These are phyloP conservation scores for Pseudovirgaria hyperparasitica DNA, from an alignment of 2,329 filamentous ascomycete species.

Conservation along the genomic window DNA sequence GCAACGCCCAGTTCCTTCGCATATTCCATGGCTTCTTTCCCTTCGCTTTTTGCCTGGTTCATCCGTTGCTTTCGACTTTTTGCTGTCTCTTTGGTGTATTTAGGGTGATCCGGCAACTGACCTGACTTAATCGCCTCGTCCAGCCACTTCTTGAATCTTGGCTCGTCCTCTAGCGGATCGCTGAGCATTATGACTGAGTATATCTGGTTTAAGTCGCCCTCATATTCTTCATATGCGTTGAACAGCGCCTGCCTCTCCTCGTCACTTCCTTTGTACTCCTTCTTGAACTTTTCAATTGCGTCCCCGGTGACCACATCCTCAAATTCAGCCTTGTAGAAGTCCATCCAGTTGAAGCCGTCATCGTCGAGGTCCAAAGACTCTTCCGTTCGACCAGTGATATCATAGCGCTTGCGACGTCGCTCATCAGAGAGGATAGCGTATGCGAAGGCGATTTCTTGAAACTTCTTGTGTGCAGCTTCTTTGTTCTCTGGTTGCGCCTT, in stretches of 20 bases:
- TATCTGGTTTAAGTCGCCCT: constrained; percentile 64
- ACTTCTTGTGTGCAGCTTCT: constrained; percentile 61
- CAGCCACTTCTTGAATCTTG: constrained; percentile 69
- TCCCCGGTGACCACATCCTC: constrained; percentile 61
- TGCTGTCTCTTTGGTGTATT: constrained; percentile 59
- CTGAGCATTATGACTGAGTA: constrained; percentile 83
- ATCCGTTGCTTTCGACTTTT: constrained; percentile 25
- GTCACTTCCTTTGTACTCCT: constrained; percentile 70
- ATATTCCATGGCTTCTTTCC: constrained; percentile 58
- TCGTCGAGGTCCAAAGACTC: constrained; percentile 62
- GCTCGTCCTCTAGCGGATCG: constrained; percentile 71
- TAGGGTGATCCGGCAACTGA: constrained; percentile 52
- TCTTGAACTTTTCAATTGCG: constrained; percentile 62
- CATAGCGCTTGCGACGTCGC: constrained; percentile 70
- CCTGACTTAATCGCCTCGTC: constrained; percentile 62
- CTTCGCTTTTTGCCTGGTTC: constrained; percentile 53
- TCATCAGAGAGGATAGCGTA: constrained; percentile 86
- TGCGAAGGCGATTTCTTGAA: constrained; percentile 86
- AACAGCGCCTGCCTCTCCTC: constrained; percentile 75
- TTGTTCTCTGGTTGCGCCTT: constrained; percentile 60
- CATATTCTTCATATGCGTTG: constrained; percentile 55
- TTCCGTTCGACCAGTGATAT: constrained; percentile 77
- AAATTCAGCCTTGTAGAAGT: constrained; percentile 80
- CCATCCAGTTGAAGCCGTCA: constrained; percentile 73
- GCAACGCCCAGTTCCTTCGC: constrained; percentile 64